phyloP scores from a whole-genome alignment of 2,329 filamentous ascomycete genomes.

The Cordyceps militaris region DNA sequence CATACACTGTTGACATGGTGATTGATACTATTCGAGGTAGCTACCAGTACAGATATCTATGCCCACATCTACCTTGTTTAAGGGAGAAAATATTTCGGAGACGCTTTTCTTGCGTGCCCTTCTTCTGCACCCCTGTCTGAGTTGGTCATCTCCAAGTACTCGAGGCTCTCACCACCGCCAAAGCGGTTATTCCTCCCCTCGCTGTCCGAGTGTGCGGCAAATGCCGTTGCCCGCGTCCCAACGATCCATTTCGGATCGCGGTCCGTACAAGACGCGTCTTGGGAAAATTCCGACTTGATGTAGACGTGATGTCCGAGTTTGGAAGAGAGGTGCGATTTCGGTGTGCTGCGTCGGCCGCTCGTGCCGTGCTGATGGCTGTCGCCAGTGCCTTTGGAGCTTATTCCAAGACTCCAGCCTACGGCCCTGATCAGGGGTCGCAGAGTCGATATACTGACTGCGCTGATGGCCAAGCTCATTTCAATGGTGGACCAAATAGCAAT shows the following conservation, averaged over 20 bases:
- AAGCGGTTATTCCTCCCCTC: not conserved
- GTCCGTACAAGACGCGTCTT: not conserved
- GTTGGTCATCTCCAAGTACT: not conserved
- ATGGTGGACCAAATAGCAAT: conserved; percentile 43
- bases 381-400: conserved; percentile 12
- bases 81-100: conserved; percentile 8
- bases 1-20: too few relatives aligned
- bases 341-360: not conserved
- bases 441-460: conserved; percentile 40
- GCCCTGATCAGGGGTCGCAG: conserved; percentile 36
- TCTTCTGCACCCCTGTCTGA: conserved; percentile 5
- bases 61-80: not conserved
- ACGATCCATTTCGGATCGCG: not conserved
- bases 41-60: not conserved
- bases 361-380: not conserved
- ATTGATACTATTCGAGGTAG: too few relatives aligned
- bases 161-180: not conserved
- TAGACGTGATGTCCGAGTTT: conserved; percentile 2
- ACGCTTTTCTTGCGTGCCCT: conserved; percentile 1
- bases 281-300: not conserved
- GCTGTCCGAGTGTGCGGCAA: not conserved
- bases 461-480: conserved; percentile 41
- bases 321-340: not conserved
- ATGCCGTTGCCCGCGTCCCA: not conserved
- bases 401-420: conserved; percentile 26